A percentile compares a stretch with the other conserved stretches of the same genome.
Conservation (phyloP, 176 grass and related monocot genomes). For the Cocos nucifera region DNA sequence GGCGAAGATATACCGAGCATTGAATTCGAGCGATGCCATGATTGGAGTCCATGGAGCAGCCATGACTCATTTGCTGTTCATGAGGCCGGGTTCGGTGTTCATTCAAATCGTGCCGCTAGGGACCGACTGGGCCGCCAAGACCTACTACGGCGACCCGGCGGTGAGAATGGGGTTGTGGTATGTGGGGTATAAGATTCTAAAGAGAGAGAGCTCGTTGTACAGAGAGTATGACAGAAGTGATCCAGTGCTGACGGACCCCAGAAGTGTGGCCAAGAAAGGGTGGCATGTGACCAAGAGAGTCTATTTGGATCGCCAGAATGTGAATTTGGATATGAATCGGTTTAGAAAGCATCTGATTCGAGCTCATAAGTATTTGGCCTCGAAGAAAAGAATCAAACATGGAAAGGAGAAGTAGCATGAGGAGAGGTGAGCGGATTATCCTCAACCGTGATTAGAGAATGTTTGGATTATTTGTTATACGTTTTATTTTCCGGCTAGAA, state of each 20-base stretch:
- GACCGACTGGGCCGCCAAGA: conserved; percentile 68
- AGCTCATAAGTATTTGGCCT: conserved; percentile 30
- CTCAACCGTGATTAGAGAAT: no score
- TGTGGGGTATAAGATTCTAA: conserved; percentile 46
- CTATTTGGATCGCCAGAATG: conserved; percentile 66
- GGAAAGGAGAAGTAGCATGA: no score
- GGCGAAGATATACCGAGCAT: conserved; percentile 40
- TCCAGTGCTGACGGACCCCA: conserved; percentile 44
- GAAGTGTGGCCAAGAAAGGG: conserved; percentile 40
- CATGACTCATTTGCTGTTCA: conserved; percentile 84
- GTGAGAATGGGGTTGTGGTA: conserved; percentile 49
- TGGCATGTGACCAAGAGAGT: conserved; percentile 77
- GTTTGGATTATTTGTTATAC: no score
- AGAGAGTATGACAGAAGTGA: conserved; percentile 31
- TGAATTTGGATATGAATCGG: conserved; percentile 42
- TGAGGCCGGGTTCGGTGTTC: conserved; percentile 52
- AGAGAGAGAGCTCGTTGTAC: conserved; percentile 48
- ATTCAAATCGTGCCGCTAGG: conserved; percentile 71
- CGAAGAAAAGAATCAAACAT: conserved; percentile 12
- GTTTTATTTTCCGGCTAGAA: no score
- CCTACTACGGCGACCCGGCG: conserved; percentile 61
- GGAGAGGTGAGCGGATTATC: no score
- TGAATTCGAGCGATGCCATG: conserved; percentile 60
- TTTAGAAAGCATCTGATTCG: conserved; percentile 42
- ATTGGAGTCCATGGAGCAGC: conserved; percentile 66